Evolutionary conservation across 352 stramenopile genomes (phyloP).

Genomic region (Phytophthora sp.): DNA sequence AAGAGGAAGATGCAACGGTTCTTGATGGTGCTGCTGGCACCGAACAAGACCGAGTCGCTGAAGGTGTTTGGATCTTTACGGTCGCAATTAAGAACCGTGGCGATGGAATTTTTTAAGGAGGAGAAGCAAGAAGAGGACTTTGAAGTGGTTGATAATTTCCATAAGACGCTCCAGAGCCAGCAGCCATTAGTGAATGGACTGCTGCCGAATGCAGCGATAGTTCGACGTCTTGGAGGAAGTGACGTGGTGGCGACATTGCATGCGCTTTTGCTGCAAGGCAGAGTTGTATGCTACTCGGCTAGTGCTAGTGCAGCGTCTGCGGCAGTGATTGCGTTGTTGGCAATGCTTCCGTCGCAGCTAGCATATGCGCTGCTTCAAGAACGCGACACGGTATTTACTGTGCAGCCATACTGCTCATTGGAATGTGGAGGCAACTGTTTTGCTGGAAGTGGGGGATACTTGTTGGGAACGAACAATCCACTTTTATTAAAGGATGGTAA

Average conservation of each 20-base stretch:
- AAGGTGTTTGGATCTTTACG: slow-evolving; percentile 46
- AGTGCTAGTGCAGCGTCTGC: slow-evolving; percentile 59
- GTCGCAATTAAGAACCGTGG: slow-evolving; percentile 37
- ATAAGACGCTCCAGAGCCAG: slow-evolving; percentile 42
- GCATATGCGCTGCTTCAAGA: slow-evolving; percentile 26
- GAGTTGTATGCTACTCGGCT: slow-evolving; percentile 77
- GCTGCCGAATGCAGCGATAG: slow-evolving; percentile 53
- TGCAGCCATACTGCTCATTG: slow-evolving; percentile 55
- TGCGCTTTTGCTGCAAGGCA: slow-evolving; percentile 75
- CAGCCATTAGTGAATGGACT: slow-evolving; percentile 45
- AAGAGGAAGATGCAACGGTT: slow-evolving; percentile 56
- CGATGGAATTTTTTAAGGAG: slow-evolving; percentile 39
- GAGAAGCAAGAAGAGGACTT: slow-evolving; percentile 26
- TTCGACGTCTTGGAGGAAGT: slow-evolving; percentile 51
- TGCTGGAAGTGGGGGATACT: slow-evolving; percentile 38
- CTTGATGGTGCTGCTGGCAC: slow-evolving; percentile 38
- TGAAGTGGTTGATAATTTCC: slow-evolving; percentile 37
- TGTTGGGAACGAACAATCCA: slow-evolving; percentile 61
- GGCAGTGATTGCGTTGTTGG: slow-evolving; percentile 56
- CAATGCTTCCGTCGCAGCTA: slow-evolving; percentile 57
- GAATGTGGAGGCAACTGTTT: slow-evolving; percentile 39
- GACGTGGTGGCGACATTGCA: slow-evolving; percentile 74
- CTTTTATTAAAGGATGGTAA: slow-evolving; percentile 58
- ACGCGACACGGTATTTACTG: slow-evolving; percentile 35
- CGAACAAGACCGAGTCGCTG: slow-evolving; percentile 14